Base-by-base conservation (phyloP, 2,329 filamentous ascomycete genomes). In the Neofusicoccum ribis region DNA sequence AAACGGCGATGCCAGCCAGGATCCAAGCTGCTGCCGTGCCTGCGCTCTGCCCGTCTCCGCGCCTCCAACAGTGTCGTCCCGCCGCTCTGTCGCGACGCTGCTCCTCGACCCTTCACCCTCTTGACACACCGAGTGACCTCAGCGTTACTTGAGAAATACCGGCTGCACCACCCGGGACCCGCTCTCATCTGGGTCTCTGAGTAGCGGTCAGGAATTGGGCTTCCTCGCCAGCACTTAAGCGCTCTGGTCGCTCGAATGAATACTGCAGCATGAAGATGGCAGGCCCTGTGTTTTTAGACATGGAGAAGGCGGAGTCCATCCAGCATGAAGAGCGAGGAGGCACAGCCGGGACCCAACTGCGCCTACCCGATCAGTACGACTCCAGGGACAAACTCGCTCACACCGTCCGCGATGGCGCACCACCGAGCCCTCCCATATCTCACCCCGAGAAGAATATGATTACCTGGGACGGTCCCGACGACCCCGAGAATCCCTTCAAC, bases 401-500 rank as follows among this genome's bases (percentile, higher is more conserved):
- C 14, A n/a, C n/a, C 27, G 5, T 9, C 41, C 23, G 31, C 27
- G 15, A 60, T 23, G 15, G 5, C 5, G 27, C 27, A 36, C 56
- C 44, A 8, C 27, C 15, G 20, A 47, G 41, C 36, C 56, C 56
- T 34, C 6, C 56, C 20, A 23, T 60, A 31, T 60, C 56, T 23
- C n/a, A 20, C n/a, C 37, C 27, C 2, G 59, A 62, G 14, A 51
- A 51, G 47, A 43, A 17, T 12, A 31, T 17, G 12, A 17, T 51
- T n/a, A 51, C 44, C 36, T 62, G 59, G 59, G 36, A 62, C n/a
- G 59, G 59, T 34, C 59, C 46, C 2, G 12, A 15, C 3, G 59
- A 62, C 36, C 59, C 59, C 3, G 59, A 50, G 23, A 51, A 62
- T 20, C 59, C 59, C 11, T 73, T 72, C 68, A 77, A 77, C 60